Evolutionary conservation across 2,329 filamentous ascomycete species (phyloP).

Genomic region (Arthrobotrys conoides): DNA sequence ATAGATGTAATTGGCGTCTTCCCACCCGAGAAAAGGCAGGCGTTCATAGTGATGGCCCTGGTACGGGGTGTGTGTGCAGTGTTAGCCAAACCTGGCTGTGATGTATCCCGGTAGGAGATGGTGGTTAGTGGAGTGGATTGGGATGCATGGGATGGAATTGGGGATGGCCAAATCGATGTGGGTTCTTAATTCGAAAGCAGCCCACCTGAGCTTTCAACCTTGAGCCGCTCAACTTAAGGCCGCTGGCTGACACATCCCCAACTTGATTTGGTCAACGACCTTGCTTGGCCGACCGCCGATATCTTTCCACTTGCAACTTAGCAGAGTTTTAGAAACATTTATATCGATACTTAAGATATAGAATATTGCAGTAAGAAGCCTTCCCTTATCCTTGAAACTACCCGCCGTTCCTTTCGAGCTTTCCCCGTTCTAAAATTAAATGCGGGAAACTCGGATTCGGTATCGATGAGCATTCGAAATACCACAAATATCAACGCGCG

Average conservation of each 20-base stretch:
- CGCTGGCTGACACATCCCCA: conserved; percentile 13
- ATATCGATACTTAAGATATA: background rate
- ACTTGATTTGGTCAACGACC: conserved; percentile 18
- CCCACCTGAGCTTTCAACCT: background rate
- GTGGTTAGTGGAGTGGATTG: conserved; percentile 8
- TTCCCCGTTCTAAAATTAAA: background rate
- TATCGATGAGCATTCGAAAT: conserved; percentile 17
- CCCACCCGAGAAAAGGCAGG: conserved; percentile 31
- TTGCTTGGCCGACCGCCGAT: background rate
- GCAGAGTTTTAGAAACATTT: background rate
- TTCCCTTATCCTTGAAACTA: background rate
- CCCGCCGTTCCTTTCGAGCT: background rate
- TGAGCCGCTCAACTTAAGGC: background rate
- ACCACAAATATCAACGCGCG: conserved; percentile 18
- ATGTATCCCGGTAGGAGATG: background rate
- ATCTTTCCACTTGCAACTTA: background rate
- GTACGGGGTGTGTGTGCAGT: conserved; percentile 1
- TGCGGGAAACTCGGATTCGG: conserved; percentile 6
- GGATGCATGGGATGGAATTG: conserved; percentile 19
- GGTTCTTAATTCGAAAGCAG: conserved; percentile 1
- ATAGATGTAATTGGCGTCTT: conserved; percentile 18
- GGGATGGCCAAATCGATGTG: conserved; percentile 2
- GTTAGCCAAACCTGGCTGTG: background rate
- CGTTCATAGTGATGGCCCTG: conserved; percentile 29
- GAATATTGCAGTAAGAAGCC: conserved; percentile 8